Conservation (phyloP, 2,329 filamentous ascomycete species). For the Trichoderma sp. region DNA sequence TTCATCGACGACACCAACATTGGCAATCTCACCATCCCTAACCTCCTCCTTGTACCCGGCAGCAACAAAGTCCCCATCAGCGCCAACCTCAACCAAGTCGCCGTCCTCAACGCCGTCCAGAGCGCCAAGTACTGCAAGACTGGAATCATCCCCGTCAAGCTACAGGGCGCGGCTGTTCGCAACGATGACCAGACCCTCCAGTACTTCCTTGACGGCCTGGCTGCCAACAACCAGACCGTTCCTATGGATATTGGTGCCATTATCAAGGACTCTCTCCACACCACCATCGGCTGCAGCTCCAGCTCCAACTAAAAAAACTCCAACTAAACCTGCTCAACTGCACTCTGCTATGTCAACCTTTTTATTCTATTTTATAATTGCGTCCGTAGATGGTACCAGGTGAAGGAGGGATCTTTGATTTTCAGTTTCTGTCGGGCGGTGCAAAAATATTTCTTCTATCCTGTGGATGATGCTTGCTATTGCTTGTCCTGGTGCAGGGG, state of each 20-base stretch:
- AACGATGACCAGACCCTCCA: constrained; percentile 50
- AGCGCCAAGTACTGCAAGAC: constrained; percentile 49
- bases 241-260: constrained; percentile 50
- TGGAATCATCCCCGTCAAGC: constrained; percentile 52
- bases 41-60: constrained; percentile 58
- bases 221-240: constrained; percentile 48
- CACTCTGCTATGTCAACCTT: not conserved
- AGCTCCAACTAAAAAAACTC: not conserved
- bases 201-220: constrained; percentile 57
- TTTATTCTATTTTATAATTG: constrained; percentile 7
- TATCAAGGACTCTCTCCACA: constrained; percentile 33
- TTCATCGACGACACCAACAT: constrained; percentile 50
- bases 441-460: not conserved
- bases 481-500: not conserved
- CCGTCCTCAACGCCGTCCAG: constrained; percentile 40
- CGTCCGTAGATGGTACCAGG: not conserved
- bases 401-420: not conserved
- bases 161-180: constrained; percentile 51
- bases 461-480: not conserved
- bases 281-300: not conserved
- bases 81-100: constrained; percentile 49
- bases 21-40: constrained; percentile 55
- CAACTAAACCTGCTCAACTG: not conserved
- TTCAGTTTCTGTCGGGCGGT: not conserved
- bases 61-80: constrained; percentile 54